Conservation (phyloP, 441 rosid genomes). For the Mallotus repandus region DNA sequence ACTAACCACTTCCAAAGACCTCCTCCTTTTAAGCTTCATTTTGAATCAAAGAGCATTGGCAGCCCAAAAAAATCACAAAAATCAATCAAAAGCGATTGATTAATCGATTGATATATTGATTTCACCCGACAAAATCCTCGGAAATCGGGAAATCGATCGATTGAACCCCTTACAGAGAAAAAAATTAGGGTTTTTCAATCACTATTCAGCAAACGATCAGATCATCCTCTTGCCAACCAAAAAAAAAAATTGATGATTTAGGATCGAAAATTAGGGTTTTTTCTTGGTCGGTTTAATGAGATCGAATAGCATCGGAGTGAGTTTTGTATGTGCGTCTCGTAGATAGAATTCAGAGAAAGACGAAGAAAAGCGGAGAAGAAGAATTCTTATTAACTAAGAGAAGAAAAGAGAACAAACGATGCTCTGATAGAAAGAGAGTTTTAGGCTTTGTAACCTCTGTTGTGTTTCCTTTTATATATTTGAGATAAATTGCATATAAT, state of each 20-base stretch:
- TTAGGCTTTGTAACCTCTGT: too few relatives aligned
- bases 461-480: background rate
- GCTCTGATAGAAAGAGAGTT: background rate
- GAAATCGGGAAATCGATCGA: constrained; percentile 1
- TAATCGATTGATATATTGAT: constrained; percentile 35
- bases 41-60: constrained; percentile 53
- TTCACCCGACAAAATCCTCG: constrained; percentile 15
- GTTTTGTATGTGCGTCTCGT: background rate
- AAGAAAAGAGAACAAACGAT: background rate
- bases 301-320: constrained; percentile 21
- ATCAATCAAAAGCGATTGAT: constrained; percentile 41
- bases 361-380: constrained; percentile 1
- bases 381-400: constrained; percentile 17
- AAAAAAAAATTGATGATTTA: background rate
- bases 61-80: constrained; percentile 32
- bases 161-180: constrained; percentile 8
- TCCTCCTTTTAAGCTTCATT: constrained; percentile 84
- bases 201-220: constrained; percentile 31
- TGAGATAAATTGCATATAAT: background rate
- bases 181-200: constrained; percentile 17
- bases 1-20: constrained; percentile 85
- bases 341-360: background rate
- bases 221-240: constrained; percentile 2
- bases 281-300: background rate
- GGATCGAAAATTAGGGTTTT: constrained; percentile 42